These are phyloP conservation scores for Maudiozyma humilis DNA, from an alignment of 1,139 yeast genomes.

Conservation along the genomic window DNA sequence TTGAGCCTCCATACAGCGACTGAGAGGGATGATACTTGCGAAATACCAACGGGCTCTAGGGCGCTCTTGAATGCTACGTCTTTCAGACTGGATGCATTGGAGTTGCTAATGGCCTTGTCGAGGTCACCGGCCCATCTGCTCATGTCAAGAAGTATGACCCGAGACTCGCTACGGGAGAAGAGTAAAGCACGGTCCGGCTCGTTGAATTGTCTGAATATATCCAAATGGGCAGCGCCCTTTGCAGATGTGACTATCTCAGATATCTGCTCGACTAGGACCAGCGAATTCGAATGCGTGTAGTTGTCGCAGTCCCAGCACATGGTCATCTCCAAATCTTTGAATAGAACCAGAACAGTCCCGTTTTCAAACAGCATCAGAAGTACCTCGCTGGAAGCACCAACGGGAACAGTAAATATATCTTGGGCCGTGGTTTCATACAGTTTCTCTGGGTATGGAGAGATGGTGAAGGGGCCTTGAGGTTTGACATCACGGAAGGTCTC, in stretches of 20 bases:
- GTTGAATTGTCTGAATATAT: background rate
- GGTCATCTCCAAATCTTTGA: slow-evolving; percentile 25
- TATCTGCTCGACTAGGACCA: slow-evolving; percentile 16
- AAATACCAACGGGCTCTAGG: slow-evolving; percentile 6
- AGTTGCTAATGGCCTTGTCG: slow-evolving; percentile 17
- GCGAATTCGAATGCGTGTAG: slow-evolving; percentile 19
- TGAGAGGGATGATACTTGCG: slow-evolving; percentile 6
- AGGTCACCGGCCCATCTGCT: slow-evolving; percentile 5
- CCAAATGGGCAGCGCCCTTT: slow-evolving; percentile 12
- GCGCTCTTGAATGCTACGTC: slow-evolving; percentile 15
- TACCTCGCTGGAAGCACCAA: slow-evolving; percentile 24
- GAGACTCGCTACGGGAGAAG: background rate
- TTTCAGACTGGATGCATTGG: slow-evolving; percentile 16
- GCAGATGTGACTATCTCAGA: slow-evolving; percentile 4
- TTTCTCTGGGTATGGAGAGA: slow-evolving; percentile 44
- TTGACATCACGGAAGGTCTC: slow-evolving; percentile 12
- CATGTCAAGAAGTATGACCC: background rate
- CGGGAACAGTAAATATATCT: slow-evolving; percentile 30
- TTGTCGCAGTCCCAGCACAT: slow-evolving; percentile 25
- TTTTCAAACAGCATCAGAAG: slow-evolving; percentile 18
- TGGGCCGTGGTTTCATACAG: slow-evolving; percentile 39
- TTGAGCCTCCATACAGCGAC: slow-evolving; percentile 12
- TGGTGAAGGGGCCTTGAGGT: slow-evolving; percentile 46
- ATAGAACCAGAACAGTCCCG: slow-evolving; percentile 21
- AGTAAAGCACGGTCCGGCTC: background rate